Conservation (phyloP, 306 rosid species). For the Quercus dentata region DNA sequence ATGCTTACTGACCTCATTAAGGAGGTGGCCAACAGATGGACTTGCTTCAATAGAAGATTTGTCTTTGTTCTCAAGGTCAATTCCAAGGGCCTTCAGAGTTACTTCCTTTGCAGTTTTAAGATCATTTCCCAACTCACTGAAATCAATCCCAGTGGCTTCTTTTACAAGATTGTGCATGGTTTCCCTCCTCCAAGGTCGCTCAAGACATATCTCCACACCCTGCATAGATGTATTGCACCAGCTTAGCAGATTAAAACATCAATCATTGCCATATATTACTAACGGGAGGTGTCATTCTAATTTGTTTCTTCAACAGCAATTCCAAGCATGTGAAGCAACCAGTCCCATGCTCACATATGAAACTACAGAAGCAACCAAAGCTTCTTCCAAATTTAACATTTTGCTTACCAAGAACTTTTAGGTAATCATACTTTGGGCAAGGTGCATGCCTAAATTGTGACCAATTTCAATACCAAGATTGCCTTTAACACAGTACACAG, state of each 20-base stretch:
- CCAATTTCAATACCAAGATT: neutral
- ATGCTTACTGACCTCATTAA: slow-evolving; percentile 68
- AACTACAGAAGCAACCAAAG: neutral
- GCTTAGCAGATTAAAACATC: slow-evolving; percentile 22
- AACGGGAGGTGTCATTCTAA: neutral
- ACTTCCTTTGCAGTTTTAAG: slow-evolving; percentile 66
- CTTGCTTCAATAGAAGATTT: slow-evolving; percentile 68
- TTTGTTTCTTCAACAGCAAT: slow-evolving; percentile 10
- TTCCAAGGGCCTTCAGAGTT: slow-evolving; percentile 50
- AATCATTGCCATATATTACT: neutral
- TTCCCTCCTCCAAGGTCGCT: slow-evolving; percentile 94
- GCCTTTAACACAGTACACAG: neutral
- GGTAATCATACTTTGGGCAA: neutral
- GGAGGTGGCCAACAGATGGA: slow-evolving; percentile 77
- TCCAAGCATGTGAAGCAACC: slow-evolving; percentile 17
- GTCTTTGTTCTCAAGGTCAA: slow-evolving; percentile 62
- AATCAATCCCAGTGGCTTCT: slow-evolving; percentile 71
- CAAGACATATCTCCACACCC: slow-evolving; percentile 85
- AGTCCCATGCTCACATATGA: slow-evolving; percentile 1
- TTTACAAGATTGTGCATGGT: slow-evolving; percentile 96
- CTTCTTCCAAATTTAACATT: neutral
- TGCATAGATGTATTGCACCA: slow-evolving; percentile 30
- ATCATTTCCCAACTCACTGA: slow-evolving; percentile 61
- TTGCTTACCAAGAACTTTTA: neutral
- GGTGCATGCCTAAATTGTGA: neutral